Base-by-base conservation (phyloP, 148 eudicot species). In the Silene uniflora region DNA sequence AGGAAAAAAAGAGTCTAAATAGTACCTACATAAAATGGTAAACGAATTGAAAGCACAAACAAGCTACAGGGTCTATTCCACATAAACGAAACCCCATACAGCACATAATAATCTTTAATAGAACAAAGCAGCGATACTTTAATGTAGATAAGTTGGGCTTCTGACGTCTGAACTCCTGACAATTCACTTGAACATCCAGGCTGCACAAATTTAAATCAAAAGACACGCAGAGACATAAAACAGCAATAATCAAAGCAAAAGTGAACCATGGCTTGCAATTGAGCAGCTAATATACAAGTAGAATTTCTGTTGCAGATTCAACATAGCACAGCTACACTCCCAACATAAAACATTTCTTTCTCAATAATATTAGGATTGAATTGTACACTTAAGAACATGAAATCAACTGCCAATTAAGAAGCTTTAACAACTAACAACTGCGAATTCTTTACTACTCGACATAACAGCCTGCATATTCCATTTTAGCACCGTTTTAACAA, bases 101-200 rank as follows among this genome's bases (percentile, higher is more conserved):
- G 6, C 59, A 23, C 35, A 4, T 19, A 3, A 73, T 39, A 75
- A 35, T 25, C 49, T 27, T 14, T 65, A 25, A 2, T 23, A 59
- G 66, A 58, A 35, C 21, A 73, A 77, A 22, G 22, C 75, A 39
- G 2, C 32, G 76, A 63, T 69, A 89, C 98, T 97, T 89, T 94
- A 75, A 94, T 86, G 74, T 82, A 89, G 61, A 91, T 87, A 76
- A 91, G 93, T 74, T 94, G 97, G n/a, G 93, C 93, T 56, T 88
- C 90, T 10, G 89, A 77, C 66, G 91, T 83, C 73, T 84, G 84
- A 72, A 87, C 85, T 75, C 88, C 88, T 10, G 89, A 74, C 19
- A 94, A 87, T 87, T 90, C 88, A 87, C 91, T 87, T 52, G 98
- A 94, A 80, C 98, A 94, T 72, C 98, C 98, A 77, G 98, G 98